Evolutionary conservation across 805 yeast species (phyloP).

Genomic region (Wickerhamomyces bisporus): DNA sequence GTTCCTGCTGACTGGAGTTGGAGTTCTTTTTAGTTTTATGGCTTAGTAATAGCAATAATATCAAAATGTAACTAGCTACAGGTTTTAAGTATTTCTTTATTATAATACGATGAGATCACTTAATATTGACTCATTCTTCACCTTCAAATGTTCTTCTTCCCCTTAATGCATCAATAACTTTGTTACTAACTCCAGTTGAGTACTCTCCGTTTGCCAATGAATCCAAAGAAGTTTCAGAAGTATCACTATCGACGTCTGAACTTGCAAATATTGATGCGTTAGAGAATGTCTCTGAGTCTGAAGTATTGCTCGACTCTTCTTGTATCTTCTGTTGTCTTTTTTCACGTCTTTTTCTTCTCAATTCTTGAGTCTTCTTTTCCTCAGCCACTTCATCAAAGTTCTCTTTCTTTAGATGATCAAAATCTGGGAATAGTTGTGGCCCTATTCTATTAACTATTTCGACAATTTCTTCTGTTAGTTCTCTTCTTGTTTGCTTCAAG

Average conservation of each 20-base stretch:
- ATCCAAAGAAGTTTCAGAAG: slow-evolving; percentile 26
- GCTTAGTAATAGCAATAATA: no score
- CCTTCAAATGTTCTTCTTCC: slow-evolving; percentile 20
- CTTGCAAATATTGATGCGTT: slow-evolving; percentile 38
- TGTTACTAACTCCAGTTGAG: slow-evolving; percentile 20
- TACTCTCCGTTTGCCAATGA: slow-evolving; percentile 7
- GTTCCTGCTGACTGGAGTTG: slow-evolving; percentile 79
- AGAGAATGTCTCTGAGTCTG: slow-evolving; percentile 39
- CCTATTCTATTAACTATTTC: slow-evolving; percentile 77
- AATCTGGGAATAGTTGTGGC: slow-evolving; percentile 82
- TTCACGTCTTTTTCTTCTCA: slow-evolving; percentile 31
- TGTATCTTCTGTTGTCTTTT: slow-evolving; percentile 20
- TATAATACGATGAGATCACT: no score
- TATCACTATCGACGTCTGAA: slow-evolving; percentile 27
- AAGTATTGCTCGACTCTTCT: slow-evolving; percentile 18
- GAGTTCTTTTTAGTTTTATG: slow-evolving; percentile 72
- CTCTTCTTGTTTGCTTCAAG: slow-evolving; percentile 55
- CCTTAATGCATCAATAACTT: slow-evolving; percentile 24
- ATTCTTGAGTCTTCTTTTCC: slow-evolving; percentile 31
- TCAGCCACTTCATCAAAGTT: slow-evolving; percentile 28
- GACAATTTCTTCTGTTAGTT: slow-evolving; percentile 69
- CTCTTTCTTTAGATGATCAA: slow-evolving; percentile 39
- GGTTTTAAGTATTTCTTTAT: no score
- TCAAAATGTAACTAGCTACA: no score
- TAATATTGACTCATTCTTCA: neutral